A percentile compares a stretch with the other conserved stretches of the same genome.
These are phyloP conservation scores for Chlorella sp. DNA, from an alignment of 139 green algal genomes.

Conservation along the genomic window DNA sequence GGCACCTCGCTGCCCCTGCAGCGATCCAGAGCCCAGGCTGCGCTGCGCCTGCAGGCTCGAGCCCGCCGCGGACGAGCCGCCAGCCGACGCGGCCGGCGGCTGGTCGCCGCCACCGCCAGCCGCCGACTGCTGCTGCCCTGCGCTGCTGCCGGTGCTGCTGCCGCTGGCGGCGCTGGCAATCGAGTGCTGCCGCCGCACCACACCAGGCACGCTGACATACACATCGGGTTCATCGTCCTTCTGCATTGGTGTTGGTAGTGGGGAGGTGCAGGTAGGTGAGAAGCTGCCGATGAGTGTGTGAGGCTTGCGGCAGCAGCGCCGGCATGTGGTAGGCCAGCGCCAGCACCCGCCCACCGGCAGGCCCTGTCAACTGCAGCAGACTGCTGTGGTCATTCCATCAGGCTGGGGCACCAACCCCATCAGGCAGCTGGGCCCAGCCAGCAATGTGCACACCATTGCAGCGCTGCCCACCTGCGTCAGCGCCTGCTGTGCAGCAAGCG, in stretches of 20 bases:
- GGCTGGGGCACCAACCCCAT: no score
- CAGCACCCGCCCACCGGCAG: no score
- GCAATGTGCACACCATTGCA: no score
- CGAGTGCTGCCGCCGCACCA: slow-evolving; percentile 17
- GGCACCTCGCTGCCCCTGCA: not conserved
- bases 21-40: not conserved
- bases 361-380: no score
- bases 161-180: slow-evolving; percentile 2
- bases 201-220: slow-evolving; percentile 32
- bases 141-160: not conserved
- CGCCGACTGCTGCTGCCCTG: not conserved
- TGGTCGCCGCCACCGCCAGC: not conserved
- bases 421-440: no score
- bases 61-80: not conserved
- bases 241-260: not conserved
- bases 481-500: slow-evolving; percentile 3
- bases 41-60: not conserved
- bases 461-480: not conserved
- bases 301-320: no score
- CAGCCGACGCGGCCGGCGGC: not conserved
- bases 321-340: no score
- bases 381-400: no score
- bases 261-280: not conserved
- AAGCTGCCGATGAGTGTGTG: no score
- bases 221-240: slow-evolving; percentile 25